Base-by-base conservation (phyloP, 179 eudicot species). In the Silene coronaria region DNA sequence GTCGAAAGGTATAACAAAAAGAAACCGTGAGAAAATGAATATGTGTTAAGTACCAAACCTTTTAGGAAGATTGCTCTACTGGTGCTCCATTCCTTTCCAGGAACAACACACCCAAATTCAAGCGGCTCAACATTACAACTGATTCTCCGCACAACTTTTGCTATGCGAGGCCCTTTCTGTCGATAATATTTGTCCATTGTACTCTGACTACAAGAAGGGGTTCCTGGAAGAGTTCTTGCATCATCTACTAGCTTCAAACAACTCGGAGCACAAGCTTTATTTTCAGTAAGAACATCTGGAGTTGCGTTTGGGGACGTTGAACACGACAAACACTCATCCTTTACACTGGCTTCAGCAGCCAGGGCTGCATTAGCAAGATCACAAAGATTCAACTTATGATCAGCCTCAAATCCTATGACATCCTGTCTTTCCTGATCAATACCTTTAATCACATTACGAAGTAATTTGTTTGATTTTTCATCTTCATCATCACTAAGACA, bases 151-250 rank as follows among this genome's bases (percentile, higher is more conserved):
- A 96, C 92, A 45, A 93, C 96, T 84, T 93, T 93, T 13, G 99
- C 99, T 75, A 93, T 89, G 28, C 98, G 96, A 76, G 97, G 98
- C 30, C 99, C 98, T 85, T 88, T 93, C 66, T 85, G 97, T 75
- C 92, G 96, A 82, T 73, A 87, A 84, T 74, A 71, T 69, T 79
- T 87, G 83, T 89, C 97, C 75, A 85, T 71, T 77, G 82, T 89
- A 79, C 85, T 89, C 82, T 88, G 88, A 80, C 83, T 82, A 77
- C 85, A 82, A 77, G 92, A 82, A 62, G 89, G 79, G 74, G 78
- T 86, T 60, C 88, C 88, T 64, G 87, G 83, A 76, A 82, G 77
- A 71, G 74, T 57, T 73, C 76, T 85, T 65, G 73, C 78, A 61
- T 84, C 83, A 32, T 84, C 90, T 57, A 61, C 70, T 71, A 84